These are phyloP conservation scores for Centella asiatica DNA, from an alignment of 129 eudicot species.

Conservation along the genomic window DNA sequence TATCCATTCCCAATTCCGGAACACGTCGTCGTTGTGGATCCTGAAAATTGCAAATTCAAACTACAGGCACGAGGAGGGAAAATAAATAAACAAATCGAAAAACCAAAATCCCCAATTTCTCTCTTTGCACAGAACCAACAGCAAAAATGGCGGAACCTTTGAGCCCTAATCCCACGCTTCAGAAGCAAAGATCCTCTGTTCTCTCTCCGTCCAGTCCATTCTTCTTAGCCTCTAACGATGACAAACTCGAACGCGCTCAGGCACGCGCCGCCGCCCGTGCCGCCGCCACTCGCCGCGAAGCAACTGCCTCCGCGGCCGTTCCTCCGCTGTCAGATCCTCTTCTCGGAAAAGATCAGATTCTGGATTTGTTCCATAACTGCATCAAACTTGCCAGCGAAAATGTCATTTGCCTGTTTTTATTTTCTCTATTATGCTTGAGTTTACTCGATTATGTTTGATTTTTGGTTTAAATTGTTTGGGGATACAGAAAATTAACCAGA, in stretches of 20 bases:
- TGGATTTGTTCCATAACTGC: conserved; percentile 70
- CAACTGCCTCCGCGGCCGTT: conserved; percentile 14
- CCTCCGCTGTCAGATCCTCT: conserved; percentile 5
- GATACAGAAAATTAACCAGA: conserved; percentile 88
- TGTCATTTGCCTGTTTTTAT: conserved; percentile 31
- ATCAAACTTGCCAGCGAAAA: conserved; percentile 87
- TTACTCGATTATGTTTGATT: neutral
- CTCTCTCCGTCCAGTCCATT: conserved; percentile 53
- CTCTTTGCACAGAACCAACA: too few species aligned
- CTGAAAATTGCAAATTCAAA: too few species aligned
- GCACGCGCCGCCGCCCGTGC: conserved; percentile 94
- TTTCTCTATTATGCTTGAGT: neutral
- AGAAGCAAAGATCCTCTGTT: conserved; percentile 34
- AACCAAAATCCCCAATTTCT: too few species aligned
- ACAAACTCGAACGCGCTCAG: conserved; percentile 81
- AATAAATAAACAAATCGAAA: too few species aligned
- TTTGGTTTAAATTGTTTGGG: conserved; percentile 1
- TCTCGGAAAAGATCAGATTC: conserved; percentile 52
- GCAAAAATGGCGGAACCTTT: conserved; percentile 73
- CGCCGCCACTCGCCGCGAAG: conserved; percentile 57
- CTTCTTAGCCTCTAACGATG: conserved; percentile 70
- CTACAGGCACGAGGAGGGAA: too few species aligned
- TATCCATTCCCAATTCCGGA: too few species aligned
- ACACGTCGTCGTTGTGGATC: too few species aligned
- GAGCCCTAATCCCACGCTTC: conserved; percentile 41